Base-by-base conservation (phyloP, 257 asterid species). In the Verbascum thapsus region DNA sequence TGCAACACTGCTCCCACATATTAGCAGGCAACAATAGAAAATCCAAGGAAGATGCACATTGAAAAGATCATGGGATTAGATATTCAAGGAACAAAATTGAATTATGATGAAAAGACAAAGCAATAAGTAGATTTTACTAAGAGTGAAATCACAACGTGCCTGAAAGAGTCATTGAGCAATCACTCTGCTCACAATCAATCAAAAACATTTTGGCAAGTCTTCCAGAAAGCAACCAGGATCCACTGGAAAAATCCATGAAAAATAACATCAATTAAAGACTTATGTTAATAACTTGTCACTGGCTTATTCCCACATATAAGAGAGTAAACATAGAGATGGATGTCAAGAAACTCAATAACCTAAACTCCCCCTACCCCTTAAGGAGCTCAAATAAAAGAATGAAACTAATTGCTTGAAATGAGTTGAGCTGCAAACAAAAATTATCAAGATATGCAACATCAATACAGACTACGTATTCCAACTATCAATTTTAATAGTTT, bases 151-250 rank as follows among this genome's bases (percentile, higher is more conserved):
- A 53, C n/a, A 44, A 75, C 88, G 61, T 83, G 78, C 98, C 98
- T 73, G 98, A 78, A 45, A 92, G 88, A 51, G 88, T 92, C 90
- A 94, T 76, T 30, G 84, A 80, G 82, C 96, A 87, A 70, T 87
- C 94, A 75, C 81, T 81, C 75, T 79, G 91, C 80, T 94, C 99
- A 67, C 96, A 85, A 78, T 94, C 99, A 53, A 85, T 82, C 85
- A 78, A 76, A 75, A 94, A 91, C 95, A 94, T 83, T 83, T 85
- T 94, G 22, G 88, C 86, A 57, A 94, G 95, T 75, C 94, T 81
- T 61, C 94, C 97, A 66, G 99, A 87, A 77, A 92, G 95, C 84
- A 90, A 70, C 92, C 99, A 89, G 17, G 98, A 78, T 50, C 86
- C 94, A 62, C 97, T 85, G 82, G 40, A 49, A 72, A 51, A 76